Evolutionary conservation across 805 yeast species (phyloP).

Genomic region (Metschnikowia chrysomelidarum): DNA sequence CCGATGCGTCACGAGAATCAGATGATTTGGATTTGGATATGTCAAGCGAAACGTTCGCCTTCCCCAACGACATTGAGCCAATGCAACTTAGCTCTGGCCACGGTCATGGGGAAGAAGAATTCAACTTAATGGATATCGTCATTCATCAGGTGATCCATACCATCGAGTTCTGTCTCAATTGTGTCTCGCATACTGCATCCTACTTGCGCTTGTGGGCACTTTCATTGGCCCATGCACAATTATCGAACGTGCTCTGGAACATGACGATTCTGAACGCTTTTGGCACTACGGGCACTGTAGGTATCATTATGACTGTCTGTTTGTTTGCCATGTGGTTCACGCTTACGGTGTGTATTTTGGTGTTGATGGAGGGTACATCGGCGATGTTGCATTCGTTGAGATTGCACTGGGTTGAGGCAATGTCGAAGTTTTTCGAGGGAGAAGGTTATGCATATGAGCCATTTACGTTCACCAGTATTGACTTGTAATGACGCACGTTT

Average conservation of each 20-base stretch:
- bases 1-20: conserved; percentile 3
- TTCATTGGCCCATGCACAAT: conserved; percentile 77
- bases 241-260: conserved; percentile 70
- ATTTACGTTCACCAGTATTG: conserved; percentile 43
- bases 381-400: conserved; percentile 78
- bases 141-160: conserved; percentile 81
- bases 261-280: conserved; percentile 71
- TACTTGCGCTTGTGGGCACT: conserved; percentile 77
- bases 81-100: conserved; percentile 27
- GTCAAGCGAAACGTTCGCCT: conserved; percentile 20
- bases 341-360: conserved; percentile 65
- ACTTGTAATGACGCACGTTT: conserved; percentile 5
- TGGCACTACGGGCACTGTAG: conserved; percentile 50
- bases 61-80: conserved; percentile 41
- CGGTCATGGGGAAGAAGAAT: conserved; percentile 39
- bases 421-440: conserved; percentile 78
- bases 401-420: conserved; percentile 80
- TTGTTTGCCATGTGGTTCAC: conserved; percentile 76
- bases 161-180: conserved; percentile 74
- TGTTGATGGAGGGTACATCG: conserved; percentile 81
- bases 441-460: conserved; percentile 71
- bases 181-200: conserved; percentile 80
- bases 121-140: conserved; percentile 62
- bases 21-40: conserved; percentile 19
- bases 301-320: conserved; percentile 56